These are phyloP conservation scores for Beauveria sp. DNA, from an alignment of 2,329 filamentous ascomycete genomes.

Conservation along the genomic window DNA sequence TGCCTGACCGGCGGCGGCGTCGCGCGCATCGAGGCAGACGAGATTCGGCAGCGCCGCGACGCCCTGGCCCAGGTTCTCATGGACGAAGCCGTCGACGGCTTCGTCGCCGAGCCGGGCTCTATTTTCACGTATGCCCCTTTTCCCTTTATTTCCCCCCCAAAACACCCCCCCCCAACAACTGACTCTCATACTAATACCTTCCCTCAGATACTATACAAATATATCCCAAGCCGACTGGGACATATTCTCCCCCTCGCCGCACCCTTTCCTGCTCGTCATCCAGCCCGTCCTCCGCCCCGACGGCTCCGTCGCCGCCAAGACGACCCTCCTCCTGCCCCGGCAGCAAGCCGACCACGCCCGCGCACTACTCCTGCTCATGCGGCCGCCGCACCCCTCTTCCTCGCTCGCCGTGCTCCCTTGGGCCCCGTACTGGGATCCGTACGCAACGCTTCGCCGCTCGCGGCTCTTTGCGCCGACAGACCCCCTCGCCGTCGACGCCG, in stretches of 20 bases:
- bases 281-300: conserved; percentile 37
- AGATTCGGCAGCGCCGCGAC: conserved; percentile 48
- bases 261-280: conserved; percentile 56
- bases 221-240: conserved; percentile 56
- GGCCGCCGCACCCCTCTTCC: conserved; percentile 37
- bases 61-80: conserved; percentile 48
- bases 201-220: conserved; percentile 47
- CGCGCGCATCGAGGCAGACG: conserved; percentile 37
- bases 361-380: conserved; percentile 33
- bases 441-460: conserved; percentile 42
- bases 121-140: conserved; percentile 42
- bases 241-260: conserved; percentile 56
- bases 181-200: not conserved
- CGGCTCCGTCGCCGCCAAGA: conserved; percentile 38
- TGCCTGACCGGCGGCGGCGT: conserved; percentile 34
- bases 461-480: conserved; percentile 25
- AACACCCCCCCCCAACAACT: conserved; percentile 26
- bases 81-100: conserved; percentile 45
- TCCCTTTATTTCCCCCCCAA: fast-evolving
- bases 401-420: conserved; percentile 40
- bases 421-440: conserved; percentile 60
- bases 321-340: conserved; percentile 49
- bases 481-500: not conserved
- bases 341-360: conserved; percentile 54
- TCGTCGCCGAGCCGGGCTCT: conserved; percentile 56